phyloP scores from a whole-genome alignment of 495 filamentous ascomycete species.

The Daldinia childiae region DNA sequence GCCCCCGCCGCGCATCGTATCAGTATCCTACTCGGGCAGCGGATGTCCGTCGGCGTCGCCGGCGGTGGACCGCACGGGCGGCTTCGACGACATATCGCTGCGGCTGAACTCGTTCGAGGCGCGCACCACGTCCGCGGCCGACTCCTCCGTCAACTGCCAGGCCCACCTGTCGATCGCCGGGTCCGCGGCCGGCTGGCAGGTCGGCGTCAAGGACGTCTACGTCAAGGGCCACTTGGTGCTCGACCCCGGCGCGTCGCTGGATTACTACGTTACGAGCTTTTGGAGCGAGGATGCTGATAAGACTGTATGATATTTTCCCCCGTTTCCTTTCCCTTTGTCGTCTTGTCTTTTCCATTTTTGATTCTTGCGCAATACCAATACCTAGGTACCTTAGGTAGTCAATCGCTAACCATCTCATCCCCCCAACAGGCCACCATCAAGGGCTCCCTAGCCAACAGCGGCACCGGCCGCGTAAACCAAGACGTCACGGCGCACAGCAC shows the following conservation, averaged over 20 bases:
- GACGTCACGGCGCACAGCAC: constrained; percentile 46
- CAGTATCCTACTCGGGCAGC: constrained; percentile 51
- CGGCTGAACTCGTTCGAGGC: constrained; percentile 49
- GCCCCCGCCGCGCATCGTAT: constrained; percentile 44
- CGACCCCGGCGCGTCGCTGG: constrained; percentile 46
- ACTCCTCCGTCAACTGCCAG: constrained; percentile 53
- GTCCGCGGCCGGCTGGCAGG: constrained; percentile 54
- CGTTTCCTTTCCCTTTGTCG: neutral
- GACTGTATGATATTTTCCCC: constrained; percentile 38
- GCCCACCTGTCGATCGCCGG: constrained; percentile 50
- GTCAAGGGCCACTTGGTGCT: constrained; percentile 51
- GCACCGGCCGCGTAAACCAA: constrained; percentile 40
- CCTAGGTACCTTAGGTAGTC: no score
- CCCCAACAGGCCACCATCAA: constrained; percentile 35
- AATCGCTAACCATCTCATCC: neutral
- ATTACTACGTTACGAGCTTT: constrained; percentile 52
- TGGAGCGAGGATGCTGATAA: constrained; percentile 52
- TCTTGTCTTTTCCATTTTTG: no score
- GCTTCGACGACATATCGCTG: constrained; percentile 49
- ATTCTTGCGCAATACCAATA: no score
- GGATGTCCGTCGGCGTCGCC: constrained; percentile 50
- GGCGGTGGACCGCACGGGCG: constrained; percentile 45
- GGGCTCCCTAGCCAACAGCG: constrained; percentile 44
- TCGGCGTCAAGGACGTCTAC: constrained; percentile 47
- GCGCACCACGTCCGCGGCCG: constrained; percentile 29